Evolutionary conservation across 768 basidiomycete genomes (phyloP).

Genomic region (Tricholoma matsutake): DNA sequence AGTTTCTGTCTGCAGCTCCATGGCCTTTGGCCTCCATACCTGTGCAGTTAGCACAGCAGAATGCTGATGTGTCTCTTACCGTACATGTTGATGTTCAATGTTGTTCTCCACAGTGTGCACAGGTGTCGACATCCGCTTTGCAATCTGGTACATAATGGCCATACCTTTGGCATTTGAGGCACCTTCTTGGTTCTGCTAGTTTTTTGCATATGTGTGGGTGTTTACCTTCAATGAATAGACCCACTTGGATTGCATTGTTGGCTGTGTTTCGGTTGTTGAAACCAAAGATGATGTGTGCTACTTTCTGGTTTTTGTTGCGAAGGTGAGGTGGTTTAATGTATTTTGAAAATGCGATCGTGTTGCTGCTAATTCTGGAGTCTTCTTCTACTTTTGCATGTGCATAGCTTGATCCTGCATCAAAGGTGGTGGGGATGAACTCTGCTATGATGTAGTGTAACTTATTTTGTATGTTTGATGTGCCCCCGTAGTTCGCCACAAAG

Average conservation of each 20-base stretch:
- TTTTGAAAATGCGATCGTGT: too few relatives aligned
- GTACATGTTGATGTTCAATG: conserved; percentile 19
- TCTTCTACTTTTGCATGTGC: not conserved
- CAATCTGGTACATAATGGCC: conserved; percentile 15
- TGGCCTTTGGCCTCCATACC: conserved; percentile 15
- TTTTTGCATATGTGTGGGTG: conserved; percentile 11
- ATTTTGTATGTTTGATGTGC: not conserved
- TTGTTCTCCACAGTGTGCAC: conserved; percentile 14
- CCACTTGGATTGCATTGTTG: conserved; percentile 21
- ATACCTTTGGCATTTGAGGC: not conserved
- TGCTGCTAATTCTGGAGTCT: too few relatives aligned
- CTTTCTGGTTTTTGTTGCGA: conserved; percentile 13
- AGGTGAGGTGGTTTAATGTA: conserved; percentile 19
- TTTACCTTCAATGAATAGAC: conserved; percentile 15
- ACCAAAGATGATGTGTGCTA: conserved; percentile 14
- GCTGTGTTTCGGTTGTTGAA: conserved; percentile 8
- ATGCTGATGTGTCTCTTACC: not conserved
- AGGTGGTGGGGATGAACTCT: too few relatives aligned
- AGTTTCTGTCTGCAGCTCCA: conserved; percentile 22
- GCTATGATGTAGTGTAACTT: not conserved
- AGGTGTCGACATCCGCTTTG: conserved; percentile 2
- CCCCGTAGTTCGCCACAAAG: not conserved
- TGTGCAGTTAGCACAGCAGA: conserved; percentile 24
- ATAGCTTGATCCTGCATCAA: not conserved
- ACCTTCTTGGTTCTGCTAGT: not conserved